A percentile compares a stretch with the other conserved stretches of the same genome.
Evolutionary conservation across 345 rosid species (phyloP).

Genomic region (Linum trigynum): DNA sequence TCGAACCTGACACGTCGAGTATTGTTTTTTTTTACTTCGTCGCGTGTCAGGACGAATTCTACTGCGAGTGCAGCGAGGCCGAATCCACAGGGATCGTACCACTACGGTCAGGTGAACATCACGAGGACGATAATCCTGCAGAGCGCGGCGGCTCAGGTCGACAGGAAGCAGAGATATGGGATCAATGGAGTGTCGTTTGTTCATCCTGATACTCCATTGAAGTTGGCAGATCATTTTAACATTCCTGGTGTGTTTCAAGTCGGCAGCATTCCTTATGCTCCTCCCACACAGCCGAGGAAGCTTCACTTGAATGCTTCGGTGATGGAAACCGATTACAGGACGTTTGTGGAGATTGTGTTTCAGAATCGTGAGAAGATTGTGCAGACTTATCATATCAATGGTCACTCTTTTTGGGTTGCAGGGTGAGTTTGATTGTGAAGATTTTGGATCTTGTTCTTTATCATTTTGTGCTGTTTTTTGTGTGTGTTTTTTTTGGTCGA

Average conservation of each 20-base stretch:
- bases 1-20: background rate
- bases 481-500: background rate
- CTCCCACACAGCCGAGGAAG: background rate
- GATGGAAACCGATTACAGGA: background rate
- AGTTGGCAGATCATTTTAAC: constrained; percentile 30
- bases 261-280: constrained; percentile 17
- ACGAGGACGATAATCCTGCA: constrained; percentile 30
- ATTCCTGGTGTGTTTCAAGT: constrained; percentile 3
- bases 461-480: background rate
- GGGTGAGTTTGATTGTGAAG: background rate
- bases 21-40: background rate
- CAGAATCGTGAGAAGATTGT: constrained; percentile 1
- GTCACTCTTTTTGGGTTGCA: background rate
- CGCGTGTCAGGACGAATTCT: constrained; percentile 27
- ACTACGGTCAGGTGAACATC: constrained; percentile 29
- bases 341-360: constrained; percentile 1
- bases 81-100: constrained; percentile 45
- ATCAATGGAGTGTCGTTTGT: constrained; percentile 34
- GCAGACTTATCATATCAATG: background rate
- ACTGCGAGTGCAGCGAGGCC: constrained; percentile 39
- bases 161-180: constrained; percentile 23
- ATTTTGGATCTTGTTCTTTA: background rate
- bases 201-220: constrained; percentile 32
- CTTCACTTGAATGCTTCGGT: background rate
- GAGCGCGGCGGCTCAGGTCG: constrained; percentile 18